Percentiles rank a stretch among this genome's conserved stretches.
These are phyloP conservation scores for Populus trichocarpa DNA, from an alignment of 441 rosid species.

Conservation along the genomic window DNA sequence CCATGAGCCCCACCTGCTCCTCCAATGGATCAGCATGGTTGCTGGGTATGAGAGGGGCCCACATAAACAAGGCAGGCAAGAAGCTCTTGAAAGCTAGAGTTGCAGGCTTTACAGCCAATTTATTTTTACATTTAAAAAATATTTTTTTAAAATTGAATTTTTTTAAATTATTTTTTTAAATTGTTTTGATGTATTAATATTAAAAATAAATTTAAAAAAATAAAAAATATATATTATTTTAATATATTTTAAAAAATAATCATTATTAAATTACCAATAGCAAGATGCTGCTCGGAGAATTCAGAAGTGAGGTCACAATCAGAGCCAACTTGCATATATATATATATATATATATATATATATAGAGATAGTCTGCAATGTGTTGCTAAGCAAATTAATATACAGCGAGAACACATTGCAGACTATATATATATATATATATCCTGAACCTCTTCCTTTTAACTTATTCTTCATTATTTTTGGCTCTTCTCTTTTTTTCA, in stretches of 20 bases:
- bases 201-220: no score
- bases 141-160: no score
- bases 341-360: no score
- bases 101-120: background rate
- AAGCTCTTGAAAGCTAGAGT: background rate
- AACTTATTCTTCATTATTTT: background rate
- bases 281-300: no score
- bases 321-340: background rate
- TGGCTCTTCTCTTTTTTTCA: background rate
- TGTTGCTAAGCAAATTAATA: background rate
- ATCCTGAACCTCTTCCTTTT: slow-evolving; percentile 9
- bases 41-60: background rate
- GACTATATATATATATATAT: no score
- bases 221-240: no score
- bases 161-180: no score
- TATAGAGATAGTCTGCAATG: background rate
- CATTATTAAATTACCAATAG: no score
- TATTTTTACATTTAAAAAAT: no score
- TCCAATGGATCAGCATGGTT: background rate
- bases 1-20: no score
- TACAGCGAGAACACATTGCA: slow-evolving; percentile 19
- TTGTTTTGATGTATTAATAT: no score
- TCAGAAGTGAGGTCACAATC: background rate
- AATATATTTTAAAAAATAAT: no score
- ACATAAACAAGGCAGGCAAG: background rate